Base-by-base conservation (phyloP, 2,329 filamentous ascomycete species). In the Phyllosticta paracitricarpa region DNA sequence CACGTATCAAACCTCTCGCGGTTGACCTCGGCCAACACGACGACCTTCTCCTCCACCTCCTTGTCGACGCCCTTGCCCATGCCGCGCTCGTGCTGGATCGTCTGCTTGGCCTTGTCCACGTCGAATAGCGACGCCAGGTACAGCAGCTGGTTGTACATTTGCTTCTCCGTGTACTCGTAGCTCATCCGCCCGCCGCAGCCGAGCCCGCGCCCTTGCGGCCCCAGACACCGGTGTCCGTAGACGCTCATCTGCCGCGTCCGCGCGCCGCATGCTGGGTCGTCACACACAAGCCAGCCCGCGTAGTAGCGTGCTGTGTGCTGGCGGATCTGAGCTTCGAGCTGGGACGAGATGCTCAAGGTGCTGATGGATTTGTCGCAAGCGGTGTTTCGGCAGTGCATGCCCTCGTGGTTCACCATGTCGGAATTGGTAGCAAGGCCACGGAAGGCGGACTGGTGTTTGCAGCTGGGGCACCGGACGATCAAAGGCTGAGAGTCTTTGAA, bases 221-320 rank as follows among this genome's bases (percentile, higher is more conserved):
- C 94, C 5, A 97, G 80, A 72, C 94, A 99, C 57, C 91, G 85
- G 63, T 88, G 86, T 54, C 94, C 94, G 72, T 96, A 96, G 51
- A 99, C 94, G 68, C 86, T 89, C 80, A 97, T 92, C 72, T 96
- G 91, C 56, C 93, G 84, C 2, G 94, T 97, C 61, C 90, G 87
- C 70, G 86, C 89, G 28, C 88, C 89, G 74, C 94, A 99, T 35
- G 89, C 86, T 1, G 89, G 79, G 73, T 99, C 94, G 72, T 96
- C 89, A 74, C 94, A 99, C 51, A 90, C 81, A 5, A 99, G 83
- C 87, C 90, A 95, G 63, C 86, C 91, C 70, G 96, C 89, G 74
- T 99, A 97, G 79, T 99, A 99, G 56, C 84, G 84, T 9, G 89
- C 82, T 6, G 90, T 89, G 67, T 91, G 84, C 35, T 82, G 78